These are phyloP conservation scores for Cocos nucifera DNA, from an alignment of 176 grass and related monocot species.

Conservation along the genomic window DNA sequence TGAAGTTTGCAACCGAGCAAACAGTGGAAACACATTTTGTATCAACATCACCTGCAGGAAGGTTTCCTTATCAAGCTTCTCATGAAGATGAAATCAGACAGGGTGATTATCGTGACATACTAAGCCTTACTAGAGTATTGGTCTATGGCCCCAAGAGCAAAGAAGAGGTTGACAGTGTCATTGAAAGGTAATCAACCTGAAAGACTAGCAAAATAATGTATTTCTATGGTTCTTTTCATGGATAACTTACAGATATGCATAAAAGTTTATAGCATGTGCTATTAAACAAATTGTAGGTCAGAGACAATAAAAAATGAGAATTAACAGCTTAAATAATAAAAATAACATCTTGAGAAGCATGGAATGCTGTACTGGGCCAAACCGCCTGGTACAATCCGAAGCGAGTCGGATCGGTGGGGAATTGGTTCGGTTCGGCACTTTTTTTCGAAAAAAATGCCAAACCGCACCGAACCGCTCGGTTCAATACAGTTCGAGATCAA, in stretches of 20 bases:
- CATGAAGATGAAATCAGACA: conserved; percentile 55
- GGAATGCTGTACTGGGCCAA: too few species aligned
- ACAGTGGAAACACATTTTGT: conserved; percentile 86
- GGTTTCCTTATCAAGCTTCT: conserved; percentile 32
- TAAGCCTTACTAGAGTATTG: conserved; percentile 93
- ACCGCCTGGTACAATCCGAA: too few species aligned
- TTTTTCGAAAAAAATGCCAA: too few species aligned
- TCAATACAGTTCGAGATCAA: too few species aligned
- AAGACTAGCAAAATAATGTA: neutral
- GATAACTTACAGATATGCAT: neutral
- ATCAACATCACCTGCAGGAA: conserved; percentile 53
- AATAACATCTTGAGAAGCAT: too few species aligned
- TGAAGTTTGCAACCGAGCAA: conserved; percentile 66
- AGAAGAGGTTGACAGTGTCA: conserved; percentile 76
- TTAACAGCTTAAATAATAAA: too few species aligned
- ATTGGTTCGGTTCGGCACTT: too few species aligned
- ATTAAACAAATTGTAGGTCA: too few species aligned
- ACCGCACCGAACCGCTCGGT: too few species aligned
- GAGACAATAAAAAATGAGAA: too few species aligned
- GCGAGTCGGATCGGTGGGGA: too few species aligned
- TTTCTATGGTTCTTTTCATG: neutral
- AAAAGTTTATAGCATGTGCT: too few species aligned
- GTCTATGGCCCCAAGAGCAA: conserved; percentile 90
- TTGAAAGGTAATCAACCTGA: conserved; percentile 50
- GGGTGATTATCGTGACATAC: conserved; percentile 92